Percentiles rank a stretch among this genome's conserved stretches.
Evolutionary conservation across 495 filamentous ascomycete genomes (phyloP).

Genomic region (Bacidia rubella): DNA sequence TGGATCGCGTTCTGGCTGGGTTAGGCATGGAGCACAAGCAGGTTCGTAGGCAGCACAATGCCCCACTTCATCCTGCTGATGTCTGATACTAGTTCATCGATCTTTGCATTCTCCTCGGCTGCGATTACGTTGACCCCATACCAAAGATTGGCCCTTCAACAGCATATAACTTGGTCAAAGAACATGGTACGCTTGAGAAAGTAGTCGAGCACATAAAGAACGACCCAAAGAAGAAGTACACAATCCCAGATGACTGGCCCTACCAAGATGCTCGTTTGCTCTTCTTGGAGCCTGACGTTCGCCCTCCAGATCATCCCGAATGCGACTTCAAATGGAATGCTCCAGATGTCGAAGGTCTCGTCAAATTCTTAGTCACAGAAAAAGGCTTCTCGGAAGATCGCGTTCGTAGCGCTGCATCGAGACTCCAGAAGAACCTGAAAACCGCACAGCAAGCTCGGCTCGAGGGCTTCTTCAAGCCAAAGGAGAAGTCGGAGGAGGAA

Average conservation of each 20-base stretch:
- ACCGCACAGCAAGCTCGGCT: slow-evolving; percentile 75
- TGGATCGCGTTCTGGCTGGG: slow-evolving; percentile 71
- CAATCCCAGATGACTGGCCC: slow-evolving; percentile 84
- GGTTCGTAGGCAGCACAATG: slow-evolving; percentile 29
- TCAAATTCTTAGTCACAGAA: slow-evolving; percentile 78
- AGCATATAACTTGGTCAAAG: slow-evolving; percentile 82
- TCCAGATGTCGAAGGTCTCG: slow-evolving; percentile 75
- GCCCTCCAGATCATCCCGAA: slow-evolving; percentile 66
- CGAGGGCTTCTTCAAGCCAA: slow-evolving; percentile 95
- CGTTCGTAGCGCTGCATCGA: slow-evolving; percentile 59
- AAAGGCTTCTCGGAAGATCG: slow-evolving; percentile 96
- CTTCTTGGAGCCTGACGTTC: slow-evolving; percentile 81
- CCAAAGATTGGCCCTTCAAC: slow-evolving; percentile 86
- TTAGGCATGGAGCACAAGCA: slow-evolving; percentile 65
- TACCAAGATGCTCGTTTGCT: slow-evolving; percentile 82
- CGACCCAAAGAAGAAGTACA: slow-evolving; percentile 65
- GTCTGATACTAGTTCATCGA: slow-evolving; percentile 63
- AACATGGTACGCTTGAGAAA: slow-evolving; percentile 74
- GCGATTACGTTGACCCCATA: slow-evolving; percentile 93
- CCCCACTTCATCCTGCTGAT: slow-evolving; percentile 4
- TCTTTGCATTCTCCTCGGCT: slow-evolving; percentile 93
- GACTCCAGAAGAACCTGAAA: slow-evolving; percentile 79
- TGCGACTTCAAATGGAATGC: slow-evolving; percentile 97
- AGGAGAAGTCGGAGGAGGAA: slow-evolving; percentile 78
- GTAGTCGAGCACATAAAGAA: slow-evolving; percentile 65